Evolutionary conservation across 805 yeast genomes (phyloP).

Genomic region (Suhomyces sp.): DNA sequence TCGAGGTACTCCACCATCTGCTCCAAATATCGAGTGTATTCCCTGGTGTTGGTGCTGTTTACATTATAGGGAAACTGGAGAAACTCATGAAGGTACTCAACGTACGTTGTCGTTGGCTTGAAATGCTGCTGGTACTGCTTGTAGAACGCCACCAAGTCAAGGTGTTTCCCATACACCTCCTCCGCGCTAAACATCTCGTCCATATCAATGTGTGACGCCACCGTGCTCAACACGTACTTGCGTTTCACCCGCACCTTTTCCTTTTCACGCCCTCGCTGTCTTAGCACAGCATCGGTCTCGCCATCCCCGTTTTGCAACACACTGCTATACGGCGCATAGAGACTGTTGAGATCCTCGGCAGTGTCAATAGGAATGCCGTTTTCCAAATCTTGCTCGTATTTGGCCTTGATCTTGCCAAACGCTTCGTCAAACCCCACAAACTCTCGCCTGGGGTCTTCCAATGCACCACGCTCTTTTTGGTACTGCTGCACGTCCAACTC

Average conservation of each 20-base stretch:
- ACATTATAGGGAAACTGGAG: constrained; percentile 30
- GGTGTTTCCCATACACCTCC: constrained; percentile 61
- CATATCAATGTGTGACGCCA: constrained; percentile 48
- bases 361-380: constrained; percentile 11
- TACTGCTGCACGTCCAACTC: not conserved
- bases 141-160: constrained; percentile 56
- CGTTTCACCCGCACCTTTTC: constrained; percentile 22
- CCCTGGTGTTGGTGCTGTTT: not conserved
- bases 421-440: constrained; percentile 38
- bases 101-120: constrained; percentile 33
- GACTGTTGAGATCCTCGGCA: constrained; percentile 13
- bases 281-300: constrained; percentile 11
- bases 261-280: constrained; percentile 1
- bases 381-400: constrained; percentile 1
- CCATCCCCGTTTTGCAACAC: constrained; percentile 10
- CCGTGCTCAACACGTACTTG: constrained; percentile 45
- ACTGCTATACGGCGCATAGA: constrained; percentile 24
- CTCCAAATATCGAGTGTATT: constrained; percentile 44
- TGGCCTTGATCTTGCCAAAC: constrained; percentile 25
- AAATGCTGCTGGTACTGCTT: constrained; percentile 50
- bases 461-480: constrained; percentile 7
- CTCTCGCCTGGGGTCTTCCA: constrained; percentile 19
- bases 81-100: constrained; percentile 49
- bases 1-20: constrained; percentile 49
- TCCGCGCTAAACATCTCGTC: constrained; percentile 51